Percentiles rank a stretch among this genome's conserved stretches.
Evolutionary conservation across 192 early-diverging fungal genomes (phyloP).

Genomic region (Kickxella alabastrina): DNA sequence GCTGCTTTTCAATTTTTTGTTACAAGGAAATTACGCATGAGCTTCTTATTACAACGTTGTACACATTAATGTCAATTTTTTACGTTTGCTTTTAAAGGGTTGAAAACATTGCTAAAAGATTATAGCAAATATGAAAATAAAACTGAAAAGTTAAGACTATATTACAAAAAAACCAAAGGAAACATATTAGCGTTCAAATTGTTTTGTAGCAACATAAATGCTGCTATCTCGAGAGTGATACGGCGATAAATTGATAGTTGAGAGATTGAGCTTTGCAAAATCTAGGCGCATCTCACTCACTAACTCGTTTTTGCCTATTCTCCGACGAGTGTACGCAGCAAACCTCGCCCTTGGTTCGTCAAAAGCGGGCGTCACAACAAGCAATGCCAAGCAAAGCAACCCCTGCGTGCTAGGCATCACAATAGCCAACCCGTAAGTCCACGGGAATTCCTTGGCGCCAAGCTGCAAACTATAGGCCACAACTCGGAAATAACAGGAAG

Average conservation of each 20-base stretch:
- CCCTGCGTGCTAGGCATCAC: constrained; percentile 18
- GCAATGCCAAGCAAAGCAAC: constrained; percentile 8
- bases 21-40: too few relatives aligned
- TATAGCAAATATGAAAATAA: too few relatives aligned
- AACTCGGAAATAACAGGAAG: constrained; percentile 16
- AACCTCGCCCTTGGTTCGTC: constrained; percentile 5
- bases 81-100: too few relatives aligned
- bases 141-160: too few relatives aligned
- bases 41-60: too few relatives aligned
- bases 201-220: too few relatives aligned
- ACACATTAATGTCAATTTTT: too few relatives aligned
- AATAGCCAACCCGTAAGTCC: constrained; percentile 17
- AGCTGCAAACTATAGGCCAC: constrained; percentile 11
- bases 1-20: too few relatives aligned
- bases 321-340: not conserved
- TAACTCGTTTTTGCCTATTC: not conserved
- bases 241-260: constrained; percentile 37
- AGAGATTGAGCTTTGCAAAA: constrained; percentile 24
- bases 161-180: too few relatives aligned
- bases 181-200: too few relatives aligned
- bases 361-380: constrained; percentile 15
- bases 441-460: constrained; percentile 6
- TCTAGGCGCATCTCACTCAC: constrained; percentile 10
- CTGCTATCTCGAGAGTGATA: constrained; percentile 29
- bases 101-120: too few relatives aligned